Evolutionary conservation across 208 protist genomes (phyloP).

Genomic region (Phytomonas sp.): DNA sequence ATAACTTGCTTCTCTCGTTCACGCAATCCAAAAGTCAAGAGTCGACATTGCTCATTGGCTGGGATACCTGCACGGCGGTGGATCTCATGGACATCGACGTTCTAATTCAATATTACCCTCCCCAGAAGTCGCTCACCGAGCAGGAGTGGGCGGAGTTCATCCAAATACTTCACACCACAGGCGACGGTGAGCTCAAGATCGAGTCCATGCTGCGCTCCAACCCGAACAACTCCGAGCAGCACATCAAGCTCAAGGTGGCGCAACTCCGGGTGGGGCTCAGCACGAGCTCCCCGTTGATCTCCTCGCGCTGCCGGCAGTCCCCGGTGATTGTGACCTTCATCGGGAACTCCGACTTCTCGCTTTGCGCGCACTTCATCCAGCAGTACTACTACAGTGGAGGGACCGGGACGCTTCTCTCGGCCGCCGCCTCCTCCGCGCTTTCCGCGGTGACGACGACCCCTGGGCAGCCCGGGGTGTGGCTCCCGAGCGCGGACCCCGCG

Average conservation of each 20-base stretch:
- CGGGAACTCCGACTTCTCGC: conserved; percentile 42
- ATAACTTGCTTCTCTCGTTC: conserved; percentile 8
- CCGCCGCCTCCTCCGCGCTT: conserved; percentile 18
- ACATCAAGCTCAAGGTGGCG: conserved; percentile 23
- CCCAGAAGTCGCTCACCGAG: conserved; percentile 64
- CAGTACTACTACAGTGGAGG: conserved; percentile 59
- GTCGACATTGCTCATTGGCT: conserved; percentile 23
- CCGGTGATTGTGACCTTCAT: conserved; percentile 54
- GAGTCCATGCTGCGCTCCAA: conserved; percentile 33
- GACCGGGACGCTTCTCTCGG: conserved; percentile 15
- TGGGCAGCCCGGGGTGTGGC: conserved; percentile 14
- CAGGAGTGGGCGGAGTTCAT: conserved; percentile 65
- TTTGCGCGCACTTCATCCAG: conserved; percentile 55
- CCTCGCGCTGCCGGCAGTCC: conserved; percentile 13
- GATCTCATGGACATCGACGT: conserved; percentile 81
- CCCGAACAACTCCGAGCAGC: conserved; percentile 32
- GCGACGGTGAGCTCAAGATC: conserved; percentile 41
- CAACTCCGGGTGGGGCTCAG: conserved; percentile 28
- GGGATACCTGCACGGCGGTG: conserved; percentile 54
- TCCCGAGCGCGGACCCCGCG: conserved; percentile 15
- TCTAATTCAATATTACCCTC: conserved; percentile 67
- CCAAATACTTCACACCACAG: conserved; percentile 67
- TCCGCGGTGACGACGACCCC: conserved; percentile 12
- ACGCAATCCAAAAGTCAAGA: neutral
- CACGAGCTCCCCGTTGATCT: neutral